Base-by-base conservation (phyloP, 2,329 filamentous ascomycete genomes). In the Ceratocystis diversiconidia region DNA sequence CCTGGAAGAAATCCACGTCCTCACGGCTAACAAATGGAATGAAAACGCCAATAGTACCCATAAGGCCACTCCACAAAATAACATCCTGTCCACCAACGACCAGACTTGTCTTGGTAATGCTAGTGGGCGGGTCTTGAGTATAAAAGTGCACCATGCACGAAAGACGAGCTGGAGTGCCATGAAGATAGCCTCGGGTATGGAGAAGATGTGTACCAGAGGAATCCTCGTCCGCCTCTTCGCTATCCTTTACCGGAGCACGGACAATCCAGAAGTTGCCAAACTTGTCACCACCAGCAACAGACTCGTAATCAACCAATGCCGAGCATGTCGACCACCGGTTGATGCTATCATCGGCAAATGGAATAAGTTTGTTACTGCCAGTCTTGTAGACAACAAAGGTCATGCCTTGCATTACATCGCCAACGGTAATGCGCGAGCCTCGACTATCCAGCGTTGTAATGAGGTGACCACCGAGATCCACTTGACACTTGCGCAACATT, bases 1-100 rank as follows among this genome's bases (percentile, higher is more conserved):
- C 90, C 74, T 96, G 92, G 83, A 99, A 99, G 77, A 99, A 97
- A 74, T 97, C 94, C 62, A 95, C 89, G 71, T 97, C 92, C 73
- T 97, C 92, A 46, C 95, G 88, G 69, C 86, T 88, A 60, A 91
- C 79, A 73, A 99, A 97, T 0, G 95, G 94, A 60, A 99, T 88
- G 61, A 99, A 81, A 64, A 96, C 90, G 61, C 92, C 94, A 48
- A 99, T 84, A 0, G 94, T 97, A 61, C 94, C 95, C 76, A 96
- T 92, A 19, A 99, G 79, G 22, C 95, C 95, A 69, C 88, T 89
- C 94, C 94, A 99, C 63, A 99, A 81, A 1, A 99, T 78, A 50
- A 97, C 85, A 69, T 96, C 91, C 70, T 92, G 88, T 3, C 94
- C 94, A 71, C 94, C 94, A 22, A 94, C 89, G 2, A 97, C 89